Evolutionary conservation across 23 red algal species (phyloP).

Genomic region (Gracilaria caudata): DNA sequence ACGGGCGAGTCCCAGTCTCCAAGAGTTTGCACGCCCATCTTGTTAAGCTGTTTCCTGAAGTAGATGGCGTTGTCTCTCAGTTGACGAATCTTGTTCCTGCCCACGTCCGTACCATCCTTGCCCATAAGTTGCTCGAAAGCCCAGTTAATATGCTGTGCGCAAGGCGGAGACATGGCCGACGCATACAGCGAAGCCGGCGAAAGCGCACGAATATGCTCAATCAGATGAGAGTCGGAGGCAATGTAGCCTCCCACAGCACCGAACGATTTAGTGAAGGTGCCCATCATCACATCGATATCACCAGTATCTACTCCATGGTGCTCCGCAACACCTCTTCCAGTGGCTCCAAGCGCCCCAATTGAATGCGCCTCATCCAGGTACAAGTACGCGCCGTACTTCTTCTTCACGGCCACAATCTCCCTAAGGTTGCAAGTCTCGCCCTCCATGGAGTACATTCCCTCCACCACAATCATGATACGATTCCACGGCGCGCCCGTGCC

Average conservation of each 20-base stretch:
- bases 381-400: slow-evolving; percentile 94
- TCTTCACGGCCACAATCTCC: slow-evolving; percentile 90
- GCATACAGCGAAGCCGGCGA: slow-evolving; percentile 85
- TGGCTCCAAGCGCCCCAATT: slow-evolving; percentile 93
- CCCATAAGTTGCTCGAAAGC: slow-evolving; percentile 88
- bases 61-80: slow-evolving; percentile 93
- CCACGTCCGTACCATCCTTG: slow-evolving; percentile 87
- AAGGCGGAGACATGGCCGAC: slow-evolving; percentile 89
- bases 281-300: slow-evolving; percentile 99
- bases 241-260: slow-evolving; percentile 99
- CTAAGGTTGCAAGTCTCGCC: slow-evolving; percentile 80
- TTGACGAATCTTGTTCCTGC: slow-evolving; percentile 72
- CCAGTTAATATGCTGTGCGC: slow-evolving; percentile 92
- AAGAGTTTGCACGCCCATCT: slow-evolving; percentile 93
- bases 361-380: slow-evolving; percentile 99
- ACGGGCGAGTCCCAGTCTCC: slow-evolving; percentile 94
- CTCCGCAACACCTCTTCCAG: slow-evolving; percentile 91
- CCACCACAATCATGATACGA: slow-evolving; percentile 92
- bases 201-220: slow-evolving; percentile 76
- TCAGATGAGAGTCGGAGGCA: slow-evolving; percentile 63
- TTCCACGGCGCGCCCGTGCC: slow-evolving; percentile 78
- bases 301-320: slow-evolving; percentile 75
- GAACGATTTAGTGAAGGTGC: slow-evolving; percentile 99
- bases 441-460: slow-evolving; percentile 99
- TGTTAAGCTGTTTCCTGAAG: slow-evolving; percentile 82